Evolutionary conservation across 805 yeast species (phyloP), one percentile per base, ranked within the genome.

Genomic region (Cyberlindnera nakhonratchasimensis): DNA sequence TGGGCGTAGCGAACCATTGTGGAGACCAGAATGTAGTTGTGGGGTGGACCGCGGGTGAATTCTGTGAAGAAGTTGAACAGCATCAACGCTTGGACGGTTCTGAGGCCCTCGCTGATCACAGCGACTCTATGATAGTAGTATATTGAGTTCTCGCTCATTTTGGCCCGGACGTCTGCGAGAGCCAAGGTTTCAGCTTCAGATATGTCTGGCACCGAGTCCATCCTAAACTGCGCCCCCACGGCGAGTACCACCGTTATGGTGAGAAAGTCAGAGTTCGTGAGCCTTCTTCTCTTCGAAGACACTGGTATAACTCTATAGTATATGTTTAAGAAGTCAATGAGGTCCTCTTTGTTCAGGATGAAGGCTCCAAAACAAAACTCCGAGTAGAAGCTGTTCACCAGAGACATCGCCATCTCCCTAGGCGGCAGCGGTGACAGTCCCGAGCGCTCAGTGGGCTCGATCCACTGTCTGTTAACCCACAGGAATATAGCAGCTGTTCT

Each of bases 1-100:
- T 71, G 74, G 0, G 82, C 82, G 47, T 69, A 71, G 46, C 81
- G 64, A 5, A 75, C 67, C 6, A 79, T 76, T 2, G 72, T 65
- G 2, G 76, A 56, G 5, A 69, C 55, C 14, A 77, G 50, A 37
- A 67, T 61, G 40, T 64, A 67, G 5, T 71, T 66, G 10, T 71
- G 61, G 29, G 74, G 76, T 1, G 71, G 59, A 21, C 72, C 67
- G 37, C 57, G 49, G 16, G 62, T 55, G 9, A 59, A 55, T 29
- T 66, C 71, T 12, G 69, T 50, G 32, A 64, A 59, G 14, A 56
- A 51, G 47, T 72, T 58, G 34, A 82, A 56, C 19, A 80, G 51
- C 19, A 82, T 47, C 9, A 79, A 61, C 0, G 76, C 85, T 52
- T 71, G 78, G 13, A 79, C 59, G 3, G 80, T 70, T 29, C 61